phyloP scores from a whole-genome alignment of 1,284 basidiomycete genomes.

The Ceratobasidium sp. region DNA sequence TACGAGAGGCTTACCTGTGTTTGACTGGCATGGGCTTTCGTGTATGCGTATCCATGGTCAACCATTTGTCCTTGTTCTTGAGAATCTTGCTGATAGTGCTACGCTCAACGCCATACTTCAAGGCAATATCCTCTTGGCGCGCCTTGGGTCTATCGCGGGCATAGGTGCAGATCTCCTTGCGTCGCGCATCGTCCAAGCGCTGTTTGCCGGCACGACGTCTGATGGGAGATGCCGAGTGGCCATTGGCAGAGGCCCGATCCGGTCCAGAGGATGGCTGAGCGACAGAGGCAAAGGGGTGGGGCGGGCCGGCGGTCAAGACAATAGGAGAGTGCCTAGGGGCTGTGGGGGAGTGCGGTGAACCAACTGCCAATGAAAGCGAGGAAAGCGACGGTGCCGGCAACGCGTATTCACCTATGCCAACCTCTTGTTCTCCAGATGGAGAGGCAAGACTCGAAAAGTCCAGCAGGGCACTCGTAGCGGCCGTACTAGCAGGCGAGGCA shows the following conservation, averaged over 20 bases:
- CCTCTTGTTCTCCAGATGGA: conserved; percentile 18
- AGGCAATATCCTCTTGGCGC: conserved; percentile 85
- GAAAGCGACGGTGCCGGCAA: conserved; percentile 16
- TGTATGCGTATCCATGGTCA: conserved; percentile 72
- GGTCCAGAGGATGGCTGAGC: neutral
- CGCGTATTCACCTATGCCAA: conserved; percentile 27
- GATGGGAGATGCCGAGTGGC: conserved; percentile 29
- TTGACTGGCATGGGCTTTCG: conserved; percentile 68
- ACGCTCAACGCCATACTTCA: conserved; percentile 81
- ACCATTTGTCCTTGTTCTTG: conserved; percentile 85
- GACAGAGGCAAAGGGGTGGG: neutral
- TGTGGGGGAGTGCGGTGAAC: conserved; percentile 26
- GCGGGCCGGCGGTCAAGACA: neutral
- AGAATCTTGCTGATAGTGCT: conserved; percentile 95
- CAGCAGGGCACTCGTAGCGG: conserved; percentile 31
- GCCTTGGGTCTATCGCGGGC: conserved; percentile 71
- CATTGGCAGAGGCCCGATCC: neutral
- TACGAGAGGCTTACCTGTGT: conserved; percentile 66
- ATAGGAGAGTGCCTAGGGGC: conserved; percentile 18
- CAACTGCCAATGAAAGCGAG: conserved; percentile 3
- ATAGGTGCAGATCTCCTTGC: conserved; percentile 81
- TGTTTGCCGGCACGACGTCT: conserved; percentile 36
- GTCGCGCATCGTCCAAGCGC: conserved; percentile 66
- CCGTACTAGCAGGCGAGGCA: conserved; percentile 37
- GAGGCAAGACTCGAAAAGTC: conserved; percentile 30